phyloP scores from a whole-genome alignment of 805 yeast genomes.

The Saturnispora gosingensis region DNA sequence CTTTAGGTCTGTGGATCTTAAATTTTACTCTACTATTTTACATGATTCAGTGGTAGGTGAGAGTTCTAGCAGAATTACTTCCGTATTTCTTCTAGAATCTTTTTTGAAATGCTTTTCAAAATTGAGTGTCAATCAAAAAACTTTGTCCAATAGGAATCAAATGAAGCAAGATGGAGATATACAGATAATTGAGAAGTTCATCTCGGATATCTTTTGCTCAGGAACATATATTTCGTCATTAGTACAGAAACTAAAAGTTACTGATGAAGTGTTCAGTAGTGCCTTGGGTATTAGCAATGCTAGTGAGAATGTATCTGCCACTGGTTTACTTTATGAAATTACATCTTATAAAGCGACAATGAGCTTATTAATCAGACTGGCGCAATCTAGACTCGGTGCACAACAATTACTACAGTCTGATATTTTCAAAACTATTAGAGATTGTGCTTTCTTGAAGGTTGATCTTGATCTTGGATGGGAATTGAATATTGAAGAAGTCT shows the following conservation, averaged over 20 bases:
- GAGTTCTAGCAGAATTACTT: slow-evolving; percentile 65
- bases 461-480: slow-evolving; percentile 77
- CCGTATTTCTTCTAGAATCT: slow-evolving; percentile 61
- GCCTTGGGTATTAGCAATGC: slow-evolving; percentile 19
- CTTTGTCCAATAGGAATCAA: neutral
- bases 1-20: slow-evolving; percentile 49
- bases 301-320: slow-evolving; percentile 31
- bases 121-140: slow-evolving; percentile 19
- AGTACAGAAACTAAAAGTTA: slow-evolving; percentile 56
- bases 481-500: slow-evolving; percentile 15
- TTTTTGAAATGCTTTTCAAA: slow-evolving; percentile 32
- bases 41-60: slow-evolving; percentile 76
- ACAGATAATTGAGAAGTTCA: slow-evolving; percentile 41
- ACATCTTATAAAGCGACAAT: slow-evolving; percentile 69
- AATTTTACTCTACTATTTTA: slow-evolving; percentile 54
- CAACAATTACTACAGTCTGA: slow-evolving; percentile 66
- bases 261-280: slow-evolving; percentile 50
- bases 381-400: slow-evolving; percentile 73
- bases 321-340: slow-evolving; percentile 57
- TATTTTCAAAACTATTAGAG: slow-evolving; percentile 51
- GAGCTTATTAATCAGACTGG: slow-evolving; percentile 61
- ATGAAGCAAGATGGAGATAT: slow-evolving; percentile 32
- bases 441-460: slow-evolving; percentile 45
- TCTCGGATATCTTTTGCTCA: slow-evolving; percentile 51
- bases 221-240: slow-evolving; percentile 59